Conservation (phyloP, 179 eudicot genomes). For the Silene vulgaris region DNA sequence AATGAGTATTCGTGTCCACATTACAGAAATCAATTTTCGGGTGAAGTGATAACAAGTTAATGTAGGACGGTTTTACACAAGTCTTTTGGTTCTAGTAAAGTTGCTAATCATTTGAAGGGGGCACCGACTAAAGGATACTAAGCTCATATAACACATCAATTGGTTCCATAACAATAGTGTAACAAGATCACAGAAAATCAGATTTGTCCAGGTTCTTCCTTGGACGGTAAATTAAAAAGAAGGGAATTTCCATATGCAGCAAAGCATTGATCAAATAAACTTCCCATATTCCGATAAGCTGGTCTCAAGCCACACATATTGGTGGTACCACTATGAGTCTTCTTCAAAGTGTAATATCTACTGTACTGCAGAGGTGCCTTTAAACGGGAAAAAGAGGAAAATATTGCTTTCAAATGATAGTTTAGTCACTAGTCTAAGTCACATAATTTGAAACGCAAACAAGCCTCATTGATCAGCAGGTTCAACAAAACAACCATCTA, state of each 20-base stretch:
- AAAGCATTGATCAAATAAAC: neutral
- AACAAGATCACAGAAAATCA: neutral
- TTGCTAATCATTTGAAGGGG: neutral
- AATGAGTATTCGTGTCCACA: neutral
- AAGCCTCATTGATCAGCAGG: neutral
- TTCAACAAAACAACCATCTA: neutral
- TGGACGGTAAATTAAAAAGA: neutral
- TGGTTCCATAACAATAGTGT: neutral
- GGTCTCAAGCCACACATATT: conserved; percentile 2
- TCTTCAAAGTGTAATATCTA: conserved; percentile 2
- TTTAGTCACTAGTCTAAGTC: neutral
- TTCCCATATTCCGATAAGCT: neutral
- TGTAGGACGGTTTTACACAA: neutral
- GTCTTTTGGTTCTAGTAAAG: neutral
- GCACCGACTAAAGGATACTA: neutral
- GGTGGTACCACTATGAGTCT: conserved; percentile 5
- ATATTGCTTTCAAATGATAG: neutral
- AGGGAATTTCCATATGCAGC: neutral
- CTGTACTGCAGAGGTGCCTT: neutral
- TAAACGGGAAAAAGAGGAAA: no score
- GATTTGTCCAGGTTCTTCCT: neutral
- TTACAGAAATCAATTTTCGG: neutral
- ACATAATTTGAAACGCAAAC: neutral
- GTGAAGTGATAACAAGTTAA: no score
- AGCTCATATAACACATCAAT: neutral